A percentile compares a stretch with the other conserved stretches of the same genome.
Conservation (phyloP, 2,329 filamentous ascomycete species). For the Xenoacremonium recifei region DNA sequence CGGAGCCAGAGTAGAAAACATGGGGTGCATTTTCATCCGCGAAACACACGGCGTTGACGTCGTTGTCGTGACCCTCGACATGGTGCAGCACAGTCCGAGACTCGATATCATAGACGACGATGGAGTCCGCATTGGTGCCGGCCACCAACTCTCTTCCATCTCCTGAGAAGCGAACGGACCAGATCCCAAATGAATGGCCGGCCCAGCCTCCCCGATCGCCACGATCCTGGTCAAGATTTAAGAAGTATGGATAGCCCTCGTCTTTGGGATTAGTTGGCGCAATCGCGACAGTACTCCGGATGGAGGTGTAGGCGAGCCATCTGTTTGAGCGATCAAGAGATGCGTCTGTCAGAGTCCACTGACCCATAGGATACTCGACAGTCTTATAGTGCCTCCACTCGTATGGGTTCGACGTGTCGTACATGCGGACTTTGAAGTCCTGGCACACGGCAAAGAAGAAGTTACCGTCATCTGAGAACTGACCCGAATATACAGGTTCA, state of each 20-base stretch:
- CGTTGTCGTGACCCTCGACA: conserved; percentile 75
- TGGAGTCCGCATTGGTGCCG: conserved; percentile 74
- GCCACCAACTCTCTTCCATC: conserved; percentile 90
- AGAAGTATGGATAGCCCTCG: conserved; percentile 71
- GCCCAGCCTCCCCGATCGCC: conserved; percentile 25
- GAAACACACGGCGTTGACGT: conserved; percentile 97
- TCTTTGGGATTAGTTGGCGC: conserved; percentile 85
- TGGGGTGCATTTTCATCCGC: conserved; percentile 86
- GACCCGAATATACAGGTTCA: conserved; percentile 85
- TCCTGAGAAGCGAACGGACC: conserved; percentile 88
- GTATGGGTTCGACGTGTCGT: conserved; percentile 94
- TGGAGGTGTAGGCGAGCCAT: conserved; percentile 88
- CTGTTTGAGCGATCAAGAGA: conserved; percentile 88
- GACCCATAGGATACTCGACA: conserved; percentile 77
- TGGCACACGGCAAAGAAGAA: conserved; percentile 94
- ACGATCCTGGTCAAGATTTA: conserved; percentile 59
- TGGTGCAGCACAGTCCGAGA: conserved; percentile 70
- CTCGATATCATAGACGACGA: conserved; percentile 93
- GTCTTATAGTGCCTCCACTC: conserved; percentile 96
- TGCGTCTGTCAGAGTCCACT: conserved; percentile 96
- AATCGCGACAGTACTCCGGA: conserved; percentile 79
- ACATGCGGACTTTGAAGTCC: conserved; percentile 94
- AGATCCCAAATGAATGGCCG: conserved; percentile 61
- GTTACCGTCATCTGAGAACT: conserved; percentile 95
- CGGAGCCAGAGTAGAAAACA: conserved; percentile 92